Conservation (phyloP, 192 early-diverging fungal genomes). For the Lunasporangiospora selenospora region DNA sequence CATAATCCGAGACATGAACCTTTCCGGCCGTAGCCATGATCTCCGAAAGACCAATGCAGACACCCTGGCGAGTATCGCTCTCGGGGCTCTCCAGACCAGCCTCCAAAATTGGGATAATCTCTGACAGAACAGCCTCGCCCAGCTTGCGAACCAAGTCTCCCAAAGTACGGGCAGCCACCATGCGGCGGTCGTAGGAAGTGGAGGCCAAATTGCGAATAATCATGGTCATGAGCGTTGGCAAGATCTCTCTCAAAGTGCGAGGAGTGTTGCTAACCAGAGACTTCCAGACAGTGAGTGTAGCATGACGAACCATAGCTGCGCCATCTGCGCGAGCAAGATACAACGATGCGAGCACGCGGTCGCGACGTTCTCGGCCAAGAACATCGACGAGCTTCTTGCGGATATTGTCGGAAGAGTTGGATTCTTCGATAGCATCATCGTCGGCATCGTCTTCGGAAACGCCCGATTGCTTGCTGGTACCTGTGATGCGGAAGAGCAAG, state of each 20-base stretch:
- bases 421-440: constrained; percentile 65
- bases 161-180: constrained; percentile 89
- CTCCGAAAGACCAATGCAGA: constrained; percentile 91
- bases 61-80: constrained; percentile 84
- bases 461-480: constrained; percentile 63
- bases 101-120: constrained; percentile 93
- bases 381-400: constrained; percentile 76
- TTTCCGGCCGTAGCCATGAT: constrained; percentile 88
- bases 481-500: constrained; percentile 91
- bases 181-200: constrained; percentile 78
- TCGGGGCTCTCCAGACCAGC: constrained; percentile 73
- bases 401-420: constrained; percentile 64
- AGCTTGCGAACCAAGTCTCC: constrained; percentile 95
- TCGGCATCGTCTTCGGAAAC: constrained; percentile 59
- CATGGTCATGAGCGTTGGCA: constrained; percentile 91
- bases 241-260: constrained; percentile 93
- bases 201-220: constrained; percentile 83
- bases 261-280: constrained; percentile 95
- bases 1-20: constrained; percentile 83
- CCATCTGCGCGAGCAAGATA: constrained; percentile 93
- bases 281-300: constrained; percentile 94
- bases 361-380: constrained; percentile 86
- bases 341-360: constrained; percentile 85
- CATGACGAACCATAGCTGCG: constrained; percentile 85
- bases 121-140: constrained; percentile 87